These are phyloP conservation scores for Fraxinus dipetala DNA, from an alignment of 305 asterid species.

Conservation along the genomic window DNA sequence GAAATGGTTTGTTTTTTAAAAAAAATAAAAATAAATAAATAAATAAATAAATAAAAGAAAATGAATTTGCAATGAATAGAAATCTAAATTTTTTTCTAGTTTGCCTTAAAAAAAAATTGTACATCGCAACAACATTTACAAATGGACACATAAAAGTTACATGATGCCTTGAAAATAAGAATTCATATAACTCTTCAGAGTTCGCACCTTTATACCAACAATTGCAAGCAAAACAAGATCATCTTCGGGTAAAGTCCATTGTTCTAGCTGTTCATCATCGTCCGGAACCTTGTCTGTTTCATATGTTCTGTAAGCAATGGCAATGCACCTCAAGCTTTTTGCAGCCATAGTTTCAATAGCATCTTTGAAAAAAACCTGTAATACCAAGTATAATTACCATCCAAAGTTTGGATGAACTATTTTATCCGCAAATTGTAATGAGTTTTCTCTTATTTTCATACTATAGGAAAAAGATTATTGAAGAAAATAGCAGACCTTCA, in stretches of 20 bases:
- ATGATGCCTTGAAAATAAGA: slow-evolving; percentile 1
- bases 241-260: slow-evolving; percentile 80
- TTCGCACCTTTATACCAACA: slow-evolving; percentile 83
- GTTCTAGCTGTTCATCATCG: slow-evolving; percentile 59
- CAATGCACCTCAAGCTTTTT: slow-evolving; percentile 91
- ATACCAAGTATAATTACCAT: slow-evolving; percentile 20
- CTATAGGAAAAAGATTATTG: slow-evolving; percentile 7
- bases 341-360: slow-evolving; percentile 85
- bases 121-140: slow-evolving; percentile 1
- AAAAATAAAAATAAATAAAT: no score
- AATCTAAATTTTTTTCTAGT: neutral
- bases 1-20: slow-evolving; percentile 16
- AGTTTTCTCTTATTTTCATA: slow-evolving; percentile 11
- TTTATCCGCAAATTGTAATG: neutral
- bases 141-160: slow-evolving; percentile 5
- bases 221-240: slow-evolving; percentile 74
- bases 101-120: neutral
- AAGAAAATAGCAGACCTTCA: slow-evolving; percentile 10
- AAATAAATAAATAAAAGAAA: no score
- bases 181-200: slow-evolving; percentile 6
- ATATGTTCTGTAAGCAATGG: slow-evolving; percentile 71
- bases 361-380: slow-evolving; percentile 62
- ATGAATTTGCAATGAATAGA: slow-evolving; percentile 3
- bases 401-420: neutral
- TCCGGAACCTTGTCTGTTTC: slow-evolving; percentile 63